Evolutionary conservation across 306 rosid species (phyloP).

Genomic region (Elaeagnus macrophylla): DNA sequence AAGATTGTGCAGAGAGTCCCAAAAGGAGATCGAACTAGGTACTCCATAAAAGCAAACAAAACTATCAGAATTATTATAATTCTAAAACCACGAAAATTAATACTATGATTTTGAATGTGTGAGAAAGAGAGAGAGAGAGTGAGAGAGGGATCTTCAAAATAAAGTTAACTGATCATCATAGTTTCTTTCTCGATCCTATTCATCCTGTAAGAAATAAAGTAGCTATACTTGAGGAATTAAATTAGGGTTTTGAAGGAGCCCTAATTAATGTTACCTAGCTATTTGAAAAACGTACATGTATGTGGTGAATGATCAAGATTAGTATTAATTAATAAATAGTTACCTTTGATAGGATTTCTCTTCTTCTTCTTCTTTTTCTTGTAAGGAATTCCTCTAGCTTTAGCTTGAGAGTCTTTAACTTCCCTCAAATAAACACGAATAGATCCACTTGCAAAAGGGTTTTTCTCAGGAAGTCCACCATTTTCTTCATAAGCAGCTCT

Average conservation of each 20-base stretch:
- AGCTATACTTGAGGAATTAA: background rate
- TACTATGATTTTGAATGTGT: slow-evolving; percentile 7
- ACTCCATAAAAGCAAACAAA: slow-evolving; percentile 13
- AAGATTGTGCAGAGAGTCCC: slow-evolving; percentile 23
- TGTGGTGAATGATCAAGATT: slow-evolving; percentile 7
- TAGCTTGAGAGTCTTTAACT: slow-evolving; percentile 46
- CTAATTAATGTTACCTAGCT: slow-evolving; percentile 15
- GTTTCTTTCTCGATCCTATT: no score
- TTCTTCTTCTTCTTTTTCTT: slow-evolving; percentile 58
- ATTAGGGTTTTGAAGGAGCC: slow-evolving; percentile 27
- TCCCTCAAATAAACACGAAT: slow-evolving; percentile 42
- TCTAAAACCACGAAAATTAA: slow-evolving; percentile 6
- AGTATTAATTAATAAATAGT: slow-evolving; percentile 15
- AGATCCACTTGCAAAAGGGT: slow-evolving; percentile 43
- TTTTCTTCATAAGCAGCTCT: slow-evolving; percentile 55
- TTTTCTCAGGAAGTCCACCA: slow-evolving; percentile 46
- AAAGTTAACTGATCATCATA: no score
- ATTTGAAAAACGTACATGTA: background rate
- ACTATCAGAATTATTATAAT: slow-evolving; percentile 5
- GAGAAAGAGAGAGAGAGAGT: slow-evolving; percentile 17
- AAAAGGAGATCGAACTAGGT: slow-evolving; percentile 4
- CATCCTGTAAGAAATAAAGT: no score
- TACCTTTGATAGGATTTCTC: slow-evolving; percentile 15
- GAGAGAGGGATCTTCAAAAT: slow-evolving; percentile 1
- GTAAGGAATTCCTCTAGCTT: slow-evolving; percentile 53